These are phyloP conservation scores for Elongisporangium undulatum DNA, from an alignment of 352 stramenopile genomes.

Conservation along the genomic window DNA sequence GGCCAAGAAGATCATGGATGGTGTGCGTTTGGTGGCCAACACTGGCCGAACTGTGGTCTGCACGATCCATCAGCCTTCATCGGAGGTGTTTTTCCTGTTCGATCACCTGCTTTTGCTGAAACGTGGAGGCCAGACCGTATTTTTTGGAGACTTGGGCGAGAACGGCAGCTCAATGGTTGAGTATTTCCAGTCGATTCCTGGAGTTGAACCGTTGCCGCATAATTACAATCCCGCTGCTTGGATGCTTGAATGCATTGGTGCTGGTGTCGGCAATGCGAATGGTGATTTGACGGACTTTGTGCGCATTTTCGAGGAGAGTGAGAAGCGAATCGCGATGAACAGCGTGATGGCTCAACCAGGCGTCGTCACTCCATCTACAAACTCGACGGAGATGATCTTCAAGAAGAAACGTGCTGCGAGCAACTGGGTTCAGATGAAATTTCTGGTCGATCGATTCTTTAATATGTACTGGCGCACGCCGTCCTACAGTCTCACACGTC, in stretches of 20 bases:
- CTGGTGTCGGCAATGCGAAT: slow-evolving; percentile 19
- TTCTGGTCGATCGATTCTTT: slow-evolving; percentile 26
- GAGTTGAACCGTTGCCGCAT: slow-evolving; percentile 13
- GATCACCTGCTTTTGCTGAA: slow-evolving; percentile 79
- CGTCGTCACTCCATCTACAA: slow-evolving; percentile 18
- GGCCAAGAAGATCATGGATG: too few species aligned
- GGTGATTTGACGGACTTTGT: slow-evolving; percentile 21
- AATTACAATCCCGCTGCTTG: slow-evolving; percentile 44
- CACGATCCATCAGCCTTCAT: too few species aligned
- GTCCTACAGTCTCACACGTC: slow-evolving; percentile 82
- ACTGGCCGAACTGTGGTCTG: too few species aligned
- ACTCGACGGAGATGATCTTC: slow-evolving; percentile 28
- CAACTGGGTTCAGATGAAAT: slow-evolving; percentile 17
- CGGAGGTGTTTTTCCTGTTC: slow-evolving; percentile 57
- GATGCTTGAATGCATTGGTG: slow-evolving; percentile 37
- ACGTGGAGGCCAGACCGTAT: slow-evolving; percentile 60
- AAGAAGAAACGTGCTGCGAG: slow-evolving; percentile 25
- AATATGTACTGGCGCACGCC: slow-evolving; percentile 69
- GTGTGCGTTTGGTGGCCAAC: too few species aligned
- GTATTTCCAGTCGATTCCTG: slow-evolving; percentile 58
- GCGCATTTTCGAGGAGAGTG: slow-evolving; percentile 21
- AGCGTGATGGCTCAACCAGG: slow-evolving; percentile 27
- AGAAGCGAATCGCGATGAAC: slow-evolving; percentile 19
- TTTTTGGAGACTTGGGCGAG: slow-evolving; percentile 47
- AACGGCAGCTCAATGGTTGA: slow-evolving; percentile 62